Base-by-base conservation (phyloP, 805 yeast genomes). In the Pichia thaimueangensis region DNA sequence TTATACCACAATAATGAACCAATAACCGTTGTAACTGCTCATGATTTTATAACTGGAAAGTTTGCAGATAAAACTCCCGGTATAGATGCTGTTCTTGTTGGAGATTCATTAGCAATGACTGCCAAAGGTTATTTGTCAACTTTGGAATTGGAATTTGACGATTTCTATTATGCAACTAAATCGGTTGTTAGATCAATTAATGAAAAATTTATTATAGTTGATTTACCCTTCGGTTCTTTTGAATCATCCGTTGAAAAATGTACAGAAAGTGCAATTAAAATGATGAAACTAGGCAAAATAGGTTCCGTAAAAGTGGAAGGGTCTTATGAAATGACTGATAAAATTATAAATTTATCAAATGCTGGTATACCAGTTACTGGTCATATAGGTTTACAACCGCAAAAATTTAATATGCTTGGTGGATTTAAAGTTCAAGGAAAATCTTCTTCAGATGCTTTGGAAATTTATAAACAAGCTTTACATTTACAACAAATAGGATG, bases 51-150 rank as follows among this genome's bases (percentile, higher is more conserved):
- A 15, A 80, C 95, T 0, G 93, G 80, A 1, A 66, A 69, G 24
- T 67, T 83, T 53, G 94, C 88, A 0, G 66, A 64, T 23, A 80
- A 82, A 20, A 60, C 69, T 15, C 76, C 89, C 0, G 71, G 74
- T 1, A 70, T 78, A 2, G 97, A 91, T 52, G 70, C 81, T 45
- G 69, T 81, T 6, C 69, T 91, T 2, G 80, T 91, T 4, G 98
- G 98, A 3, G 98, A 91, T 60, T 89, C 97, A 0, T 64, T 93
- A 21, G 87, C 96, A 0, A 91, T 88, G 96, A 89, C 86, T 1
- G 73, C 95, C 0, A 69, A 86, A 48, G 98, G 98, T 0, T 81
- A 82, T 56, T 70, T 69, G 2, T 79, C 83, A 32, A 82, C 97
- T 0, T 78, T 82, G 46, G 84, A 84, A 53, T 63, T 93, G 22